These are phyloP conservation scores for Bertia moriformis DNA, from an alignment of 2,329 filamentous ascomycete species.

Conservation along the genomic window DNA sequence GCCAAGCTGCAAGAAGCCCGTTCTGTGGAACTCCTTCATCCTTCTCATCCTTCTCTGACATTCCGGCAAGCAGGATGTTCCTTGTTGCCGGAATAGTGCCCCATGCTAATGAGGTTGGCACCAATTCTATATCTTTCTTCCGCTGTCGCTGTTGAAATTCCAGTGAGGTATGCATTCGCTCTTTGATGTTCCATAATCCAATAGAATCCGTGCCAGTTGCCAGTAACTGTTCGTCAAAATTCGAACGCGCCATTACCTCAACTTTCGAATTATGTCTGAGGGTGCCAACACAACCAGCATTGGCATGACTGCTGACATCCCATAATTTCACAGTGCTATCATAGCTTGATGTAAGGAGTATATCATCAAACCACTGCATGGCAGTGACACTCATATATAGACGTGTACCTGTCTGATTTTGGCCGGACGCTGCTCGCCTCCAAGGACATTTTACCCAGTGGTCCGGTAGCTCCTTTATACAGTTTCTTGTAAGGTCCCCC, in stretches of 20 bases:
- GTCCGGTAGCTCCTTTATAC: conserved; percentile 22
- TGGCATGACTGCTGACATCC: conserved; percentile 18
- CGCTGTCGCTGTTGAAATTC: not conserved
- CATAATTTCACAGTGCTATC: conserved; percentile 42
- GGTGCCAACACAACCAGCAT: conserved; percentile 14
- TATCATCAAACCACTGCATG: conserved; percentile 31
- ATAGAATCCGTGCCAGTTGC: conserved; percentile 34
- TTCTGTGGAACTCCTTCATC: not conserved
- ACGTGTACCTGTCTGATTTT: conserved; percentile 29
- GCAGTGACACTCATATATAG: conserved; percentile 41
- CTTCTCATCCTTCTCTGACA: not conserved
- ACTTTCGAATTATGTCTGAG: conserved; percentile 30
- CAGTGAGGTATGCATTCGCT: not conserved
- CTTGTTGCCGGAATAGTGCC: not conserved
- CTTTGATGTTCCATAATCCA: conserved; percentile 9
- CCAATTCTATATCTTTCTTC: not conserved
- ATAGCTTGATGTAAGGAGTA: conserved; percentile 36
- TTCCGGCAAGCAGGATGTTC: not conserved
- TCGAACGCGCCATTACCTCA: conserved; percentile 30
- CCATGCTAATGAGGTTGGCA: not conserved
- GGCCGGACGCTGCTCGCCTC: conserved; percentile 11
- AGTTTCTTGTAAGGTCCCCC: conserved; percentile 24
- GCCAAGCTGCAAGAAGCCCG: not conserved
- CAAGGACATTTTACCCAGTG: not conserved
- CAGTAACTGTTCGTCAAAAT: conserved; percentile 17